Evolutionary conservation across 1,284 basidiomycete species (phyloP).

Genomic region (Ustilago curta): DNA sequence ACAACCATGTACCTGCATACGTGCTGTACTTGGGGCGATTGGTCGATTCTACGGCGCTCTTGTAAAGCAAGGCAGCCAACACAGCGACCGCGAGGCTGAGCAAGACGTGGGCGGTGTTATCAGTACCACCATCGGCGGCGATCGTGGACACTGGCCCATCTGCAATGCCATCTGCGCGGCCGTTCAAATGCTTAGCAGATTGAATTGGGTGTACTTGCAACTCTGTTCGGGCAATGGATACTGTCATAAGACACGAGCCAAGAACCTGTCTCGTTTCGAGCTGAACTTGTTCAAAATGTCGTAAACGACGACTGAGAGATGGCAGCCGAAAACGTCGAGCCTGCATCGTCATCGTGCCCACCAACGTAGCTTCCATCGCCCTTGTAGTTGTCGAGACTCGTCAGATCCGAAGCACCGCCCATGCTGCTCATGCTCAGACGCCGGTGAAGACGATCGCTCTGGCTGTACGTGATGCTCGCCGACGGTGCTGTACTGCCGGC

Average conservation of each 20-base stretch:
- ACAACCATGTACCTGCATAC: too few relatives aligned
- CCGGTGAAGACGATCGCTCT: constrained; percentile 58
- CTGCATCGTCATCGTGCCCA: constrained; percentile 50
- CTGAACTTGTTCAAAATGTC: constrained; percentile 48
- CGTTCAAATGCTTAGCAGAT: too few relatives aligned
- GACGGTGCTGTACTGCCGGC: constrained; percentile 37
- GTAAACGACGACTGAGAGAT: constrained; percentile 63
- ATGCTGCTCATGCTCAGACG: constrained; percentile 54
- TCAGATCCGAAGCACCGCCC: constrained; percentile 50
- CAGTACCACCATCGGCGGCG: too few relatives aligned
- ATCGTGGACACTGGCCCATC: too few relatives aligned
- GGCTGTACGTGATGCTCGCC: constrained; percentile 60
- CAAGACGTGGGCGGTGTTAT: too few relatives aligned
- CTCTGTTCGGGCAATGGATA: background rate
- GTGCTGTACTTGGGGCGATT: too few relatives aligned
- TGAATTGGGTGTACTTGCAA: background rate
- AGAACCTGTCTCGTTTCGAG: background rate
- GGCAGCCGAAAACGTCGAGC: constrained; percentile 60
- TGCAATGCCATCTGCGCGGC: too few relatives aligned
- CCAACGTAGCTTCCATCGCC: constrained; percentile 56
- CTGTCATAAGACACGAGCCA: background rate
- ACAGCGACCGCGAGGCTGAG: too few relatives aligned
- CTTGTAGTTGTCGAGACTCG: constrained; percentile 59
- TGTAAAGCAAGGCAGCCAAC: too few relatives aligned
- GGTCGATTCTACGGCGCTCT: too few relatives aligned